phyloP scores from a whole-genome alignment of 1,139 yeast species.

The Hemisphaericaspora xylofermentans region DNA sequence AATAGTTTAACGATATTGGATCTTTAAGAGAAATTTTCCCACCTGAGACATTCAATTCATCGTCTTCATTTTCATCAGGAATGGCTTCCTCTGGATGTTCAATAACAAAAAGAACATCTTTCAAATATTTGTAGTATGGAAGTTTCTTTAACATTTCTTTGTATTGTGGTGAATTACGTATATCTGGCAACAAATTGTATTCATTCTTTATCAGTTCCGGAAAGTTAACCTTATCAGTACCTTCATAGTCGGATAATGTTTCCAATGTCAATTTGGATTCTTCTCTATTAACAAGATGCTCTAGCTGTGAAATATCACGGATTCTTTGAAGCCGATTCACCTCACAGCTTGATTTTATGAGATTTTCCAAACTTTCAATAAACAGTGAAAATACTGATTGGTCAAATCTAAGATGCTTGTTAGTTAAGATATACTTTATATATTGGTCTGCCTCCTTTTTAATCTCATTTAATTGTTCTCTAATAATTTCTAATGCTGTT shows the following conservation, averaged over 20 bases:
- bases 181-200: slow-evolving; percentile 3
- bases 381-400: slow-evolving; percentile 7
- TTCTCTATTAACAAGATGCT: slow-evolving; percentile 7
- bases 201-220: slow-evolving; percentile 10
- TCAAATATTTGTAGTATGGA: slow-evolving; percentile 22
- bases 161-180: slow-evolving; percentile 7
- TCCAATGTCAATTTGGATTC: slow-evolving; percentile 24
- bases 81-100: slow-evolving; percentile 43
- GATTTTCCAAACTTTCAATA: slow-evolving; percentile 6
- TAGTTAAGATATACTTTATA: slow-evolving; percentile 10
- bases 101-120: slow-evolving; percentile 28
- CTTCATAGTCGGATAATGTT: slow-evolving; percentile 20
- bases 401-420: slow-evolving; percentile 11
- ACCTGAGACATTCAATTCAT: slow-evolving; percentile 62
- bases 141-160: slow-evolving; percentile 8
- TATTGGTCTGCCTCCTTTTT: slow-evolving; percentile 8
- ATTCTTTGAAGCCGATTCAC: slow-evolving; percentile 4
- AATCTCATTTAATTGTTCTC: slow-evolving; percentile 7
- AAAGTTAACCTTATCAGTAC: slow-evolving; percentile 9
- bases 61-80: slow-evolving; percentile 43
- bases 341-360: slow-evolving; percentile 1
- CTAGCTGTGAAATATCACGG: slow-evolving; percentile 5
- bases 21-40: slow-evolving; percentile 65
- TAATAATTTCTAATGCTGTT: slow-evolving; percentile 3
- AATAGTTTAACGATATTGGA: slow-evolving; percentile 57